A percentile compares a stretch with the other conserved stretches of the same genome.
phyloP scores from a whole-genome alignment of 2,329 filamentous ascomycete genomes.

The Cytospora leucostoma region DNA sequence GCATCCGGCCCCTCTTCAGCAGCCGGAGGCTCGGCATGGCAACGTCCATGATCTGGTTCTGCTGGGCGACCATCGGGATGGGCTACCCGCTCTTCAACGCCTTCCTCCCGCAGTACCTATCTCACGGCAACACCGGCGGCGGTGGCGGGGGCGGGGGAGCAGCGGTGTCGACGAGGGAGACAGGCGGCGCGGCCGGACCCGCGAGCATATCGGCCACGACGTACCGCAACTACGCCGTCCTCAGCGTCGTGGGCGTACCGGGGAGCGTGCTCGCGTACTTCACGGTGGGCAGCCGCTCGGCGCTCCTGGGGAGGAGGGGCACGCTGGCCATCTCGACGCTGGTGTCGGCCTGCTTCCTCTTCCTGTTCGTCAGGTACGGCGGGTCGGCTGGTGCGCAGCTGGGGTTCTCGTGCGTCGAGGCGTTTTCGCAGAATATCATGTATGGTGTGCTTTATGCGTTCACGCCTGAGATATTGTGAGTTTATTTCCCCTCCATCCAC shows the following conservation, averaged over 20 bases:
- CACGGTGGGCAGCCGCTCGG: constrained; percentile 65
- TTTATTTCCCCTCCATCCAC: neutral
- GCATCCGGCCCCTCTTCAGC: constrained; percentile 66
- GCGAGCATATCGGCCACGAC: constrained; percentile 48
- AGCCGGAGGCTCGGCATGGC: constrained; percentile 53
- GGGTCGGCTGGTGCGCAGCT: constrained; percentile 60
- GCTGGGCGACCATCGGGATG: constrained; percentile 82
- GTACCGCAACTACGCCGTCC: constrained; percentile 84
- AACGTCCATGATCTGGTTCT: constrained; percentile 69
- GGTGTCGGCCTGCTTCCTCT: constrained; percentile 68
- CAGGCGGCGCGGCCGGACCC: constrained; percentile 39
- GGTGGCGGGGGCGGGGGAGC: neutral
- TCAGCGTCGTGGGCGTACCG: constrained; percentile 73
- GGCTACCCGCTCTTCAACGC: constrained; percentile 87
- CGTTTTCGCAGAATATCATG: constrained; percentile 75
- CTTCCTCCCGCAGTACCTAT: constrained; percentile 85
- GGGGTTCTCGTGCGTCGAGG: constrained; percentile 66
- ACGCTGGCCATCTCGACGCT: constrained; percentile 70
- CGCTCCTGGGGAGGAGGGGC: constrained; percentile 67
- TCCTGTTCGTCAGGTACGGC: constrained; percentile 64
- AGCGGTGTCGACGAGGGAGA: constrained; percentile 31
- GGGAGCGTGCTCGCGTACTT: constrained; percentile 75
- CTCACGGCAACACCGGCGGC: constrained; percentile 45
- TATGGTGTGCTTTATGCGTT: constrained; percentile 77
- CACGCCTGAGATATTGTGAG: constrained; percentile 69